Evolutionary conservation across 2,329 filamentous ascomycete species (phyloP), one percentile per base, ranked within the genome.

Genomic region (Penicillium sp.): DNA sequence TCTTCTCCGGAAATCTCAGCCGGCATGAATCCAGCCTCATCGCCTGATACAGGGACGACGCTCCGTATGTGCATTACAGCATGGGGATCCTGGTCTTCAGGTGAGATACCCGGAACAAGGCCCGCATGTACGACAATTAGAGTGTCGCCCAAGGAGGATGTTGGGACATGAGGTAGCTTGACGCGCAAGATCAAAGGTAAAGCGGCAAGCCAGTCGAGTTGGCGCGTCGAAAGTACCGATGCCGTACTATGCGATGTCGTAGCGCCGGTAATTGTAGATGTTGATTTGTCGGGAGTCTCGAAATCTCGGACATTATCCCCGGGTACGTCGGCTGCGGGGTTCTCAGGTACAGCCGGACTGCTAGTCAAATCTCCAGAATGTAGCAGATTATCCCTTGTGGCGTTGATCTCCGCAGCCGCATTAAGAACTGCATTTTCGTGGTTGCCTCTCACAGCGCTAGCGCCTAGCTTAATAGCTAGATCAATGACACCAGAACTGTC

Each of bases 401-500:
- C 38, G 2, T 50, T 59, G 2, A 66, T 58, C 21, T 60, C 57
- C 19, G 45, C 50, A 1, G 62, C 57, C 2, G 65, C 63, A 50
- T 65, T 55, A 3, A 67, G 55, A 40, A 67, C 63, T 16, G 65
- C 65, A 57, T 67, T 66, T 10, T 67, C 65, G 31, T 67, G 65
- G 46, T 67, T 67, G 36, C 65, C 65, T 61, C 65, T 44, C 29
- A 67, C 65, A 27, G 63, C 63, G 48, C 59, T 66, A 23, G 65
- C 65, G 19, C 57, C 63, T 21, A 67, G 51, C 40, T 58, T 54
- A 3, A 65, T 62, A 8, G 60, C 65, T 16, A 66, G 45, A 36
- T 66, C 65, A 7, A 67, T 34, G 16, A 66, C 63, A 11, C 63
- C 60, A 16, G 60, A 25, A 19, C 62, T 66, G 47, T 67, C 62